phyloP scores from a whole-genome alignment of 805 yeast genomes.

The Isabelozyma gotoi region DNA sequence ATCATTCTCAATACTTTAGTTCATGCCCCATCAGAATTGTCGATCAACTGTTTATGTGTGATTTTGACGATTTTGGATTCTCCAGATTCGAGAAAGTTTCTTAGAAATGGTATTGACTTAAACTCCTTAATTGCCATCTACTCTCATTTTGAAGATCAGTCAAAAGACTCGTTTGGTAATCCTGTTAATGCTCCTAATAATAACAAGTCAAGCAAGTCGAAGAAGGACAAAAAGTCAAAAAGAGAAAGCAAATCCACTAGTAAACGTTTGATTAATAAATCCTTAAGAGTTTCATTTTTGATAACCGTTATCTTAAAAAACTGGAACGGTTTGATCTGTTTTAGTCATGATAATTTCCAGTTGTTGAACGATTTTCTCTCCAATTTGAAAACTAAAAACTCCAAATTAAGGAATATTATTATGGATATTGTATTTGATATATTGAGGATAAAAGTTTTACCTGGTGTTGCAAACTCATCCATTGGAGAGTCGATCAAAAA shows the following conservation, averaged over 20 bases:
- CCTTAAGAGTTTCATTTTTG: slow-evolving; percentile 61
- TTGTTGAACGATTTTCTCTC: slow-evolving; percentile 57
- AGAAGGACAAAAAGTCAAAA: slow-evolving; percentile 10
- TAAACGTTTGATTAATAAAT: slow-evolving; percentile 42
- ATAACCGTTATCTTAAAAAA: slow-evolving; percentile 62
- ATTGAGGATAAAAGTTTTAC: slow-evolving; percentile 56
- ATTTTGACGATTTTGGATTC: slow-evolving; percentile 56
- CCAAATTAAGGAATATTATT: slow-evolving; percentile 56
- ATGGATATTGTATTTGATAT: slow-evolving; percentile 73
- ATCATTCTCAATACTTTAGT: slow-evolving; percentile 40
- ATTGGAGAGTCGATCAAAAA: slow-evolving; percentile 19
- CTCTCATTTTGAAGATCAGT: slow-evolving; percentile 53
- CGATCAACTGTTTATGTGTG: slow-evolving; percentile 23
- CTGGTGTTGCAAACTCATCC: slow-evolving; percentile 42
- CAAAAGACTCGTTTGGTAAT: not conserved
- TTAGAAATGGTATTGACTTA: slow-evolving; percentile 64
- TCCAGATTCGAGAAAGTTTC: slow-evolving; percentile 50
- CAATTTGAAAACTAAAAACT: slow-evolving; percentile 61
- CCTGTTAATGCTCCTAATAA: not conserved
- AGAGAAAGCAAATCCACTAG: not conserved
- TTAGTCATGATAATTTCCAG: slow-evolving; percentile 55
- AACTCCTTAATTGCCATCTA: slow-evolving; percentile 66
- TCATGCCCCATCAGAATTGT: slow-evolving; percentile 27
- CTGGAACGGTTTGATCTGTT: slow-evolving; percentile 74
- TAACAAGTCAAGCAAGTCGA: slow-evolving; percentile 8